Evolutionary conservation across 2,329 filamentous ascomycete species (phyloP), one percentile per base, ranked within the genome.

Genomic region (Talaromyces verruculosus): DNA sequence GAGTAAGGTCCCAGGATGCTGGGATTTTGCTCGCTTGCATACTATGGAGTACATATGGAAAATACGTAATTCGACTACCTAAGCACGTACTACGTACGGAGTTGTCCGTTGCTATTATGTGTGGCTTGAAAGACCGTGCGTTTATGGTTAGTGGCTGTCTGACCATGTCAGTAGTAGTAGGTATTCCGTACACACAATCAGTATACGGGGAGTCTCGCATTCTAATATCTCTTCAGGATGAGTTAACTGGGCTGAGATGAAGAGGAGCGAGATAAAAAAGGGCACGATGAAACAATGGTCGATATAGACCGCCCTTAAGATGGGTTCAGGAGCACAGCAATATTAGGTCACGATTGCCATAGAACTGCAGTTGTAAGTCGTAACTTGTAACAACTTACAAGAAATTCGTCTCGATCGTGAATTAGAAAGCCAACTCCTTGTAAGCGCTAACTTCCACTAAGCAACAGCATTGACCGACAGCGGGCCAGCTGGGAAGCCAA

Each of bases 1-100:
- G 67, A 65, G 53, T 61, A 68, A 55, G 65, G 65, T 53, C 60
- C 66, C 66, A 66, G 39, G 39, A 58, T 53, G 53, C 61, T 63
- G 66, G 66, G 65, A 68, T 66, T 60, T 33, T 28, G 11, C 45
- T 57, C 51, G 17, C 53, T 57, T 37, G 51, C 33, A 57, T 37
- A 41, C 43, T 22, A 19, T 10, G 41, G 28, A 30, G 28, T 41
- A 43, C 15, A n/a, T 43, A n/a, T 22, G 19, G 11, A 22, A 22
- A 37, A 33, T 33, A 33, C 30, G 30, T 22, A 57, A 61, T 39
- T 30, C 43, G 35, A 41, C 59, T 47, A 51, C 15, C n/a, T 57
- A 57, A 37, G 30, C 53, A 39, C 51, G 10, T 22, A 22, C 51
- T 33, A 39, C 51, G 10, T 22, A 22, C 51, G 30, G 51, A 35